Percentiles rank a stretch among this genome's conserved stretches.
Conservation (phyloP, 2,329 filamentous ascomycete genomes). For the Aureobasidium sp. region DNA sequence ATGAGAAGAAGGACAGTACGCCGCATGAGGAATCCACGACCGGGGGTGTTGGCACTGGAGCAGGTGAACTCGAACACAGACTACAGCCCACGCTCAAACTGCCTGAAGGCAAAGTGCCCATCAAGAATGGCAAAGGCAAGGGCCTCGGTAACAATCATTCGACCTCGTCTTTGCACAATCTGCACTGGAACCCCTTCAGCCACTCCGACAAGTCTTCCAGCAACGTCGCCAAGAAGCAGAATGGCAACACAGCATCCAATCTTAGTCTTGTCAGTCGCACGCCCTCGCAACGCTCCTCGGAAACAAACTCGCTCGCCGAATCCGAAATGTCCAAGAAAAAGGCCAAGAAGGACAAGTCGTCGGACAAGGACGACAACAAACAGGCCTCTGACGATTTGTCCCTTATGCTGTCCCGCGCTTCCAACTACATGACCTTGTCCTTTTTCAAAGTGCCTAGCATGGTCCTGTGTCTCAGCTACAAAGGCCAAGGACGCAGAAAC, state of each 20-base stretch:
- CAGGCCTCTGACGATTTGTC: slow-evolving; percentile 70
- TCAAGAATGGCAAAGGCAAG: slow-evolving; percentile 22
- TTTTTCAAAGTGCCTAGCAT: slow-evolving; percentile 94
- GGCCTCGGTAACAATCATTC: slow-evolving; percentile 26
- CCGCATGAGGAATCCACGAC: not conserved
- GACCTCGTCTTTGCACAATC: slow-evolving; percentile 14
- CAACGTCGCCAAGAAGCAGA: slow-evolving; percentile 16
- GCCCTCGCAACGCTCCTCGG: slow-evolving; percentile 25
- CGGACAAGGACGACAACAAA: slow-evolving; percentile 53
- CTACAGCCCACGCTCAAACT: slow-evolving; percentile 70
- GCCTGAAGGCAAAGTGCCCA: slow-evolving; percentile 29
- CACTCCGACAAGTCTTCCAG: slow-evolving; percentile 27
- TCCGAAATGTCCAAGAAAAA: slow-evolving; percentile 23
- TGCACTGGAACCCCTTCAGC: slow-evolving; percentile 38
- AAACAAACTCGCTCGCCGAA: slow-evolving; percentile 17
- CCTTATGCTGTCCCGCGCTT: slow-evolving; percentile 92
- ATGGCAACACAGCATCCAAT: slow-evolving; percentile 20
- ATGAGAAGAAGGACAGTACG: not conserved
- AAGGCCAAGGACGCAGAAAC: slow-evolving; percentile 90
- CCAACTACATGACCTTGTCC: slow-evolving; percentile 94
- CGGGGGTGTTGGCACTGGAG: slow-evolving; percentile 48
- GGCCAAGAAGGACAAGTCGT: slow-evolving; percentile 34
- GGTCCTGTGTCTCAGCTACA: slow-evolving; percentile 91
- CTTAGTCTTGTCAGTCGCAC: slow-evolving; percentile 22
- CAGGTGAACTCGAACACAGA: slow-evolving; percentile 71